Evolutionary conservation across 257 asterid genomes (phyloP).

Genomic region (Capsicum pubescens): DNA sequence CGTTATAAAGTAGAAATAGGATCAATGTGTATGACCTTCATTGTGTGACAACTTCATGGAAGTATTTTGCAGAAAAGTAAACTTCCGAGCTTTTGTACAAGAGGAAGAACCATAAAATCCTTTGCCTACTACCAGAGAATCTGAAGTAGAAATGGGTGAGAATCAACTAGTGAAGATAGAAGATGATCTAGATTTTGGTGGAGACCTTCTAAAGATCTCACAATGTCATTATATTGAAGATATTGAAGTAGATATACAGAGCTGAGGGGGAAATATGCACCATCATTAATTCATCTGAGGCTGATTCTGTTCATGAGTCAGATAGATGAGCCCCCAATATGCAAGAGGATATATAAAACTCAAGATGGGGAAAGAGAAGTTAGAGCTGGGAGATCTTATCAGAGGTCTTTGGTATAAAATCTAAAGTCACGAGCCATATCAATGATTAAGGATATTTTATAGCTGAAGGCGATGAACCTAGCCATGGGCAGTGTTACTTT

Average conservation of each 20-base stretch:
- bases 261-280: slow-evolving; percentile 80
- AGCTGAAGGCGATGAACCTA: slow-evolving; percentile 31
- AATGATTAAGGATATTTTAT: slow-evolving; percentile 45
- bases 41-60: slow-evolving; percentile 71
- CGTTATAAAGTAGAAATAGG: slow-evolving; percentile 86
- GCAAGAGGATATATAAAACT: slow-evolving; percentile 52
- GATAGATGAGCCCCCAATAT: slow-evolving; percentile 57
- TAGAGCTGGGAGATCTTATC: slow-evolving; percentile 63
- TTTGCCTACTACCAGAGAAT: slow-evolving; percentile 58
- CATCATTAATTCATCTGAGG: slow-evolving; percentile 67
- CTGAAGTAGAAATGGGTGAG: slow-evolving; percentile 52
- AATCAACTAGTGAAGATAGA: slow-evolving; percentile 79
- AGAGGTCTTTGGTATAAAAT: slow-evolving; percentile 45
- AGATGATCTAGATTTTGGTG: slow-evolving; percentile 88
- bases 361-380: slow-evolving; percentile 66
- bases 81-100: slow-evolving; percentile 74
- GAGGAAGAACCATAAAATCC: slow-evolving; percentile 71
- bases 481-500: slow-evolving; percentile 29
- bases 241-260: slow-evolving; percentile 80
- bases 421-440: slow-evolving; percentile 32
- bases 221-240: slow-evolving; percentile 91
- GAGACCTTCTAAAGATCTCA: slow-evolving; percentile 87
- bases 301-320: slow-evolving; percentile 67
- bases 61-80: slow-evolving; percentile 84
- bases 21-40: slow-evolving; percentile 80